Evolutionary conservation across 2,329 filamentous ascomycete species (phyloP).

Genomic region (Colletotrichum siamense): DNA sequence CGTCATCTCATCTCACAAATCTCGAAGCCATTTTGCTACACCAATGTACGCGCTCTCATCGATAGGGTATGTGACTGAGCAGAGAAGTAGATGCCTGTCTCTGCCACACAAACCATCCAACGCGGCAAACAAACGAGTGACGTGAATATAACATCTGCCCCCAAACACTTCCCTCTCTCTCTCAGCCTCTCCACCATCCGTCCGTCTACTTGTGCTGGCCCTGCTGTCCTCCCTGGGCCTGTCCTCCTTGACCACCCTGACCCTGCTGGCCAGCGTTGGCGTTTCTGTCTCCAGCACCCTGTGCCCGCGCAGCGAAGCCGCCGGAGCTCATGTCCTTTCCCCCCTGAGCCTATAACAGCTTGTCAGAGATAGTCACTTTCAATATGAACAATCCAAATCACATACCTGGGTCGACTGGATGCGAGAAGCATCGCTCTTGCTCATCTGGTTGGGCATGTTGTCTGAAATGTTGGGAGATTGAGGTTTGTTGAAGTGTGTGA

Average conservation of each 20-base stretch:
- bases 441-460: not conserved
- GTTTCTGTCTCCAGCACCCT: not conserved
- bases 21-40: not conserved
- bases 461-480: not conserved
- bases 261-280: not conserved
- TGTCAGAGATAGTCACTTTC: accelerated
- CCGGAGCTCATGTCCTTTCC: not conserved
- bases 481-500: too few species aligned
- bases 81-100: not conserved
- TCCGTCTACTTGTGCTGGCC: not conserved
- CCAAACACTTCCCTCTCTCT: not conserved
- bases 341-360: not conserved
- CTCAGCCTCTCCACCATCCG: not conserved
- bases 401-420: not conserved
- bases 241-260: not conserved
- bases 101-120: not conserved
- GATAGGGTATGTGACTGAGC: accelerated
- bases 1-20: not conserved
- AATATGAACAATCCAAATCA: not conserved
- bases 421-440: not conserved
- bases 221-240: not conserved
- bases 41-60: not conserved
- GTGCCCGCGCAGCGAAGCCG: not conserved
- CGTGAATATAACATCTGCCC: not conserved
- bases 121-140: not conserved